Conservation (phyloP, 768 basidiomycete species). For the Termitomyces sp. region DNA sequence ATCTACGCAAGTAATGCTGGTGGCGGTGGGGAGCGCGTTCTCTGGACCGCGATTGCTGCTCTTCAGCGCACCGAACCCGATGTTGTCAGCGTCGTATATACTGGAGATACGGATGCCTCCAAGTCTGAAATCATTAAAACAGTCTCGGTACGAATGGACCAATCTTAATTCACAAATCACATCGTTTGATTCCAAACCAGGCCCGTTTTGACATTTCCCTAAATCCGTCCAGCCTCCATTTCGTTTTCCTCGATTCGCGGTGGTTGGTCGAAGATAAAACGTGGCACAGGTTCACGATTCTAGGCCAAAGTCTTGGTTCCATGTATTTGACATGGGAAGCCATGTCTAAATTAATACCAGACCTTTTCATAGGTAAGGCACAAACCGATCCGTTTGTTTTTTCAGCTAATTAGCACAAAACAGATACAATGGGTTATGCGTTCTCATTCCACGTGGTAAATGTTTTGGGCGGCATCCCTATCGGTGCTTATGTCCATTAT, state of each 20-base stretch:
- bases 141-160: constrained; percentile 52
- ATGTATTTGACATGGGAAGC: constrained; percentile 83
- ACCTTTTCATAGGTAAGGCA: constrained; percentile 80
- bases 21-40: constrained; percentile 92
- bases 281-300: constrained; percentile 88
- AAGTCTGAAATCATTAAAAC: constrained; percentile 79
- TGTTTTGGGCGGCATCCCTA: constrained; percentile 55
- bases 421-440: constrained; percentile 98
- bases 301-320: constrained; percentile 89
- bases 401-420: constrained; percentile 1
- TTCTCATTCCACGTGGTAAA: constrained; percentile 84
- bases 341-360: constrained; percentile 71
- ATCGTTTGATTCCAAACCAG: constrained; percentile 30
- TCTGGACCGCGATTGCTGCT: background rate
- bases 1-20: constrained; percentile 74
- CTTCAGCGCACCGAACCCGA: constrained; percentile 35
- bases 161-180: background rate
- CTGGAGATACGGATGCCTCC: constrained; percentile 75
- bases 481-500: constrained; percentile 94
- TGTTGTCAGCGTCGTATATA: constrained; percentile 77
- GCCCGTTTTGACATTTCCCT: constrained; percentile 77
- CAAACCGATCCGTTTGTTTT: background rate
- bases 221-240: constrained; percentile 59
- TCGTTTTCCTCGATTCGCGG: constrained; percentile 74
- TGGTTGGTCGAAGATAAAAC: constrained; percentile 70